Percentiles rank a stretch among this genome's conserved stretches.
Conservation (phyloP, 345 rosid species). For the Fremontodendron californicum region DNA sequence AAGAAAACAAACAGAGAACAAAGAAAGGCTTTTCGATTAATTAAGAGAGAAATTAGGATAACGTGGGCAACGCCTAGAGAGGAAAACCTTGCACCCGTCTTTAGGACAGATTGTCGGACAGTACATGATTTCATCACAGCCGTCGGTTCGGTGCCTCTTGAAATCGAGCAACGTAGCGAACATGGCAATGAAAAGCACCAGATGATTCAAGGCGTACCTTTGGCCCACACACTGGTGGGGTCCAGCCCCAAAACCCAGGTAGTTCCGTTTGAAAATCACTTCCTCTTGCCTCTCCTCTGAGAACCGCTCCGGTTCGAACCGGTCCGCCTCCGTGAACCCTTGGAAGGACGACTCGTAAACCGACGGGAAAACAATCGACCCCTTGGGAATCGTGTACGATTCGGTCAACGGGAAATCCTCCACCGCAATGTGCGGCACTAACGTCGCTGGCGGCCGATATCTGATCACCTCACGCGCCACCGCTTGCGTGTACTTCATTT, state of each 20-base stretch:
- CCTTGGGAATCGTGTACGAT: constrained; percentile 71
- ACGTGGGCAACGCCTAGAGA: constrained; percentile 42
- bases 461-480: constrained; percentile 90
- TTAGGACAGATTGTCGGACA: constrained; percentile 78
- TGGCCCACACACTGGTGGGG: constrained; percentile 94
- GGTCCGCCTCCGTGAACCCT: constrained; percentile 61
- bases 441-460: constrained; percentile 70
- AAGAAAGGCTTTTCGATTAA: constrained; percentile 18
- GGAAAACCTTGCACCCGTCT: constrained; percentile 65
- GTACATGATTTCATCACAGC: constrained; percentile 69
- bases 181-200: constrained; percentile 73
- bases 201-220: constrained; percentile 74
- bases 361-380: constrained; percentile 78
- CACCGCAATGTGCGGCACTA: constrained; percentile 82
- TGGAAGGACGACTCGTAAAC: constrained; percentile 80
- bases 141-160: constrained; percentile 48
- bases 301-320: constrained; percentile 82
- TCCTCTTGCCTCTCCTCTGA: constrained; percentile 56
- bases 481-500: constrained; percentile 74
- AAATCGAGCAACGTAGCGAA: constrained; percentile 55
- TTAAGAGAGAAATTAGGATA: constrained; percentile 33
- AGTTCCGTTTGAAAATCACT: constrained; percentile 49
- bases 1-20: neutral
- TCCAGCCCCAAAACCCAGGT: constrained; percentile 76
- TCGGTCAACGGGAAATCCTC: constrained; percentile 60